These are phyloP conservation scores for Aspergillus alliaceus DNA, from an alignment of 2,329 filamentous ascomycete species.

Conservation along the genomic window DNA sequence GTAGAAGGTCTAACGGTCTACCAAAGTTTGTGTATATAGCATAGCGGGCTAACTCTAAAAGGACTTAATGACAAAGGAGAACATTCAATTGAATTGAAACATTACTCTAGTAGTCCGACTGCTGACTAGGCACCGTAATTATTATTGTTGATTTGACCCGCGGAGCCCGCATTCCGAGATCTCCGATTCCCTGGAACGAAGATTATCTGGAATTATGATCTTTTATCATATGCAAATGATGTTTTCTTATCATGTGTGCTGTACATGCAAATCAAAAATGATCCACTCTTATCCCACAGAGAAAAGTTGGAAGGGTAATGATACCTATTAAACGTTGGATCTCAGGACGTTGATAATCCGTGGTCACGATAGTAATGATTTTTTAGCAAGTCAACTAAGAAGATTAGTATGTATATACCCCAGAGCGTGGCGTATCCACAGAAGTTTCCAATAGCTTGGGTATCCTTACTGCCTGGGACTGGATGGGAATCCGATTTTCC, in stretches of 20 bases:
- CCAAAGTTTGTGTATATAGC: not conserved
- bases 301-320: not conserved
- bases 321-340: not conserved
- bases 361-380: not conserved
- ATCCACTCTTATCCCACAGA: no score
- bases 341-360: not conserved
- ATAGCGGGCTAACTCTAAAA: no score
- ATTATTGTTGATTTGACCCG: not conserved
- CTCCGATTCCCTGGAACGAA: not conserved
- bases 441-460: constrained; percentile 1
- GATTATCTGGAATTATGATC: no score
- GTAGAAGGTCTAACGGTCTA: not conserved
- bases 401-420: not conserved
- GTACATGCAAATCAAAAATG: no score
- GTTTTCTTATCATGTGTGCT: not conserved
- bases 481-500: not conserved
- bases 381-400: no score
- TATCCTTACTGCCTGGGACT: not conserved
- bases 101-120: not conserved
- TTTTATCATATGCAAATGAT: not conserved
- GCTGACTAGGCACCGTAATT: not conserved
- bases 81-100: not conserved
- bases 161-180: constrained; percentile 6
- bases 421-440: not conserved
- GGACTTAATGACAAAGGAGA: not conserved